Conservation (phyloP, 2,329 filamentous ascomycete genomes). For the Nigrospora oryzae region DNA sequence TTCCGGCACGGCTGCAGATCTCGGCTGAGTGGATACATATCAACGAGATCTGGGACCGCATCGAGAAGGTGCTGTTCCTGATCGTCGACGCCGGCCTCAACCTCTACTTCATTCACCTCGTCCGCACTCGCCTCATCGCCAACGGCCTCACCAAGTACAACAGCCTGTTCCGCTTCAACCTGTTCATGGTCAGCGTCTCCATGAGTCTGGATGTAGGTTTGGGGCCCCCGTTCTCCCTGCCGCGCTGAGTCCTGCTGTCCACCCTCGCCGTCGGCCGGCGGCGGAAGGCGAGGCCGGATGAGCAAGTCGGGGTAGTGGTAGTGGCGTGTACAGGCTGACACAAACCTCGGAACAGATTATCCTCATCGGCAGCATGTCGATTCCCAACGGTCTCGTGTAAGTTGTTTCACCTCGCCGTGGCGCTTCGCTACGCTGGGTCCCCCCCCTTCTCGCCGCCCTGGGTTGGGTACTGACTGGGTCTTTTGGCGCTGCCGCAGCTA, state of each 20-base stretch:
- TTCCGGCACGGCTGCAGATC: constrained; percentile 36
- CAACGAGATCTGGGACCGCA: constrained; percentile 40
- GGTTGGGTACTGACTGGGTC: neutral
- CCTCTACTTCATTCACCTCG: constrained; percentile 34
- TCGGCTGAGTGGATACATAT: constrained; percentile 25
- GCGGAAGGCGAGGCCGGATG: too few species aligned
- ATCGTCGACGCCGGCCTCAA: constrained; percentile 35
- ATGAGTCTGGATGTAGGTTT: constrained; percentile 29
- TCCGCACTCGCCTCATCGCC: constrained; percentile 33
- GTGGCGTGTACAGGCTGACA: neutral
- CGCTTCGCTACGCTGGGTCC: too few species aligned
- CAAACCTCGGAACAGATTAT: constrained; percentile 7
- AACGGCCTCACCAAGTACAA: constrained; percentile 37
- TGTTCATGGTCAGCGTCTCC: constrained; percentile 34
- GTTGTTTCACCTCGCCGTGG: neutral
- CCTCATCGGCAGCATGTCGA: constrained; percentile 34
- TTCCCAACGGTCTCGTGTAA: constrained; percentile 32
- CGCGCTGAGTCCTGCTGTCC: too few species aligned
- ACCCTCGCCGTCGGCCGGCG: too few species aligned
- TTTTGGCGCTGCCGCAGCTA: constrained; percentile 18
- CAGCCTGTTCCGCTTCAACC: constrained; percentile 33
- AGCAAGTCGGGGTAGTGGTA: too few species aligned
- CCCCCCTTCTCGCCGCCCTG: too few species aligned
- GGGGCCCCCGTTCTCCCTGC: neutral
- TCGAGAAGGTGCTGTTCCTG: constrained; percentile 37